A percentile compares a stretch with the other conserved stretches of the same genome.
phyloP scores from a whole-genome alignment of 208 protist genomes.

The Trypanosoma cruzi region DNA sequence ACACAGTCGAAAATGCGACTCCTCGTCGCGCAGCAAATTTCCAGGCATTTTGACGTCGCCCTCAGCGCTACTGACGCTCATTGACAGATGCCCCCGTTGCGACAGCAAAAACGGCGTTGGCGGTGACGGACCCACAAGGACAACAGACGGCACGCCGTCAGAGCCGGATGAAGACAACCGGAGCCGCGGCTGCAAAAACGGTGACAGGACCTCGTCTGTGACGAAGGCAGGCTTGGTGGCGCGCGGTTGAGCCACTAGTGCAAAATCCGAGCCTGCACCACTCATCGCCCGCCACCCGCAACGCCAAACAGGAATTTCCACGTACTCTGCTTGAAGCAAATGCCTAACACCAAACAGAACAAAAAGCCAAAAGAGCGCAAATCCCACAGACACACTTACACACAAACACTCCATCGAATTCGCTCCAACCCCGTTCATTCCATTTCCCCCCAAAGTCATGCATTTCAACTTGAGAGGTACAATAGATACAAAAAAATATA shows the following conservation, averaged over 20 bases:
- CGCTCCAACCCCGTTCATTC: neutral
- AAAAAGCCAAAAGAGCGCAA: neutral
- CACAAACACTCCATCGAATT: neutral
- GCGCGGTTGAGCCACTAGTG: neutral
- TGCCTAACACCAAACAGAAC: neutral
- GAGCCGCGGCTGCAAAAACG: neutral
- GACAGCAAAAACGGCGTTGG: no score
- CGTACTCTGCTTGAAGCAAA: neutral
- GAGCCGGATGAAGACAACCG: neutral
- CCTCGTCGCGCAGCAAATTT: neutral
- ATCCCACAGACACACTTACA: neutral
- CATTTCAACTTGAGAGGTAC: neutral
- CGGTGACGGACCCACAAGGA: slow-evolving; percentile 3
- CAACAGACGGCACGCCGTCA: slow-evolving; percentile 10
- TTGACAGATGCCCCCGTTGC: neutral
- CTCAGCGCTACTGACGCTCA: neutral
- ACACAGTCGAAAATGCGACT: neutral
- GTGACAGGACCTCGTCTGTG: neutral
- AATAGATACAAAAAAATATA: neutral
- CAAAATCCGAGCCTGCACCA: neutral
- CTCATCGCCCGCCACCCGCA: neutral
- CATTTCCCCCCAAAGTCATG: neutral
- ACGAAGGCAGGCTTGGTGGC: neutral
- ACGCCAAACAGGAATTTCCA: neutral
- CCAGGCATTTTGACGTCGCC: neutral